Evolutionary conservation across 805 yeast genomes (phyloP).

Genomic region (Kazachstania kunashirensis): DNA sequence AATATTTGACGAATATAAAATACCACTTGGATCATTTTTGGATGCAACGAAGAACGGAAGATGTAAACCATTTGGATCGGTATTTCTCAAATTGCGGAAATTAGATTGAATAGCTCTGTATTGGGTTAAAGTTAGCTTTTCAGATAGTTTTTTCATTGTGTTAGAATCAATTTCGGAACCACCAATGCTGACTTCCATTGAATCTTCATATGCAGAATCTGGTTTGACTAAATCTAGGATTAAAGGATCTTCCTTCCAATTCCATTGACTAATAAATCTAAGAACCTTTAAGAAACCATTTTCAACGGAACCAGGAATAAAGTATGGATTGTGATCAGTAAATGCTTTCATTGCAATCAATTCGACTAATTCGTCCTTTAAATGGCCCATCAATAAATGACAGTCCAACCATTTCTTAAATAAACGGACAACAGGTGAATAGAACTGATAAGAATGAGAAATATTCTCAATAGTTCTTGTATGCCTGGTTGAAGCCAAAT

Average conservation of each 20-base stretch:
- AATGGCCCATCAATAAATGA: conserved; percentile 62
- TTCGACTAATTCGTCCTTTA: conserved; percentile 74
- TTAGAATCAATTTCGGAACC: conserved; percentile 26
- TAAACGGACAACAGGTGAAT: conserved; percentile 70
- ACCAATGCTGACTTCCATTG: conserved; percentile 18
- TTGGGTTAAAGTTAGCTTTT: conserved; percentile 50
- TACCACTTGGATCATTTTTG: conserved; percentile 78
- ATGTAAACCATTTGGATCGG: conserved; percentile 73
- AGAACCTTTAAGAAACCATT: conserved; percentile 74
- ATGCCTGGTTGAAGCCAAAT: conserved; percentile 64
- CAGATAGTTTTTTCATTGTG: conserved; percentile 42
- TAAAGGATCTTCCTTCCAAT: conserved; percentile 85
- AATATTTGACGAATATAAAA: conserved; percentile 60
- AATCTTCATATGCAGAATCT: conserved; percentile 30
- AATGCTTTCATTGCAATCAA: conserved; percentile 74
- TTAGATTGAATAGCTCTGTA: conserved; percentile 53
- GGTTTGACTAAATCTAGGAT: conserved; percentile 65
- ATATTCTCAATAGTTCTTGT: conserved; percentile 67
- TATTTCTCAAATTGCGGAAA: conserved; percentile 57
- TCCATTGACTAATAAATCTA: conserved; percentile 71
- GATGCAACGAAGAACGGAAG: conserved; percentile 78
- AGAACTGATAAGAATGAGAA: conserved; percentile 60
- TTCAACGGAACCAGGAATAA: conserved; percentile 66
- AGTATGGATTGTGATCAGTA: conserved; percentile 79
- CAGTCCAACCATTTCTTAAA: conserved; percentile 86